Evolutionary conservation across 208 protist species (phyloP), one percentile per base, ranked within the genome.

Genomic region (Endotrypanum monterogeii): DNA sequence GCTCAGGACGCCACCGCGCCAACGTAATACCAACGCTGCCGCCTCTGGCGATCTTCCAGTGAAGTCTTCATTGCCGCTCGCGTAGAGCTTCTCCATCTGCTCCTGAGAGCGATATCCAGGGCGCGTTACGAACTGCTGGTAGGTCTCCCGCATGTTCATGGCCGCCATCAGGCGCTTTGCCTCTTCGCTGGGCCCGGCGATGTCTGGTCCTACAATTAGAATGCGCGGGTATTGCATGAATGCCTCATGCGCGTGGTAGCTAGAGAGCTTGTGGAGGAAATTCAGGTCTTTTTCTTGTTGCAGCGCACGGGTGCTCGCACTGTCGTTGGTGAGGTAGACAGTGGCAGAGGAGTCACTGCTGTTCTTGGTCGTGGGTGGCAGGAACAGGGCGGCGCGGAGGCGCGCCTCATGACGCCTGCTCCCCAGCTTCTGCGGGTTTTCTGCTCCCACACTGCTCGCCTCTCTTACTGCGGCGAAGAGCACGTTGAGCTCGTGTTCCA

Each of bases 151-250:
- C 39, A 72, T 82, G 2, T 62, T 57, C 74, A 91, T 67, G 28
- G 66, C 55, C 8, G 68, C 62, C 54, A 84, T 85, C 2, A 91
- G 41, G 16, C 51, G 63, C 68, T 82, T 84, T 18, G 89, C 89
- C 23, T 68, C 78, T 14, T 62, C 67, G 28, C 77, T 85, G 23
- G 84, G 83, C 0, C 69, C 70, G 1, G 25, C 54, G 50, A 57
- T 6, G 35, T 80, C 71, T 1, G 91, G 91, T 0, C 89, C 91
- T 0, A 82, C 74, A 78, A 96, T 90, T 51, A 91, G 67, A 67
- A 94, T 96, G 44, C 89, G 91, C 9, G 91, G 91, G 68, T 84
- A 96, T 37, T 80, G 70, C 69, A 94, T 82, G 30, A 18, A 12
- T 16, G 56, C 20, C 70, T 85, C 80, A 28, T 76, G 65, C 9